Evolutionary conservation across 805 yeast species (phyloP).

Genomic region (Ogataea methylovora): DNA sequence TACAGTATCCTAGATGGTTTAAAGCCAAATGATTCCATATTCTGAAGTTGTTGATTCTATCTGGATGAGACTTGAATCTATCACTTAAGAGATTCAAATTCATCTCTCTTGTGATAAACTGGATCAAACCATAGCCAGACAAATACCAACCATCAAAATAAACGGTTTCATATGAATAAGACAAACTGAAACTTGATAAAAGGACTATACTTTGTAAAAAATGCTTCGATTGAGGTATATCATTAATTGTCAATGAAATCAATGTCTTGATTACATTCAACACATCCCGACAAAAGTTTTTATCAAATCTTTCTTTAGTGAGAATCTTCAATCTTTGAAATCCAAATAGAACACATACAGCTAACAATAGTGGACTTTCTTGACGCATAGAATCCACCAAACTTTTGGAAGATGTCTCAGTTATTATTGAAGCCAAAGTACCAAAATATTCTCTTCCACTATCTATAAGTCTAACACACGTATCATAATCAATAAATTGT

Average conservation of each 20-base stretch:
- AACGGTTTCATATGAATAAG: constrained; percentile 44
- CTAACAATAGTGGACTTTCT: constrained; percentile 50
- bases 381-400: constrained; percentile 39
- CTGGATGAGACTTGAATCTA: constrained; percentile 18
- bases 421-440: constrained; percentile 62
- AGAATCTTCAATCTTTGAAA: too few relatives aligned
- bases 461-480: constrained; percentile 38
- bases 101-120: constrained; percentile 48
- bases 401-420: constrained; percentile 32
- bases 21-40: constrained; percentile 66
- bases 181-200: constrained; percentile 50
- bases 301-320: constrained; percentile 23
- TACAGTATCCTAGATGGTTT: constrained; percentile 55
- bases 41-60: constrained; percentile 39
- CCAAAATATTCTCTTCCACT: constrained; percentile 53
- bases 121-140: constrained; percentile 56
- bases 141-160: constrained; percentile 65
- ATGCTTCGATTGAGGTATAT: constrained; percentile 36
- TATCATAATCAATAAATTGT: constrained; percentile 37
- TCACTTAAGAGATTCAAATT: constrained; percentile 18
- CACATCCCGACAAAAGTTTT: constrained; percentile 29
- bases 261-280: constrained; percentile 40
- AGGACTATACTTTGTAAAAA: constrained; percentile 59
- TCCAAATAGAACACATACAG: constrained; percentile 54
- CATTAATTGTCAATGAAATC: constrained; percentile 34